Percentiles rank a stretch among this genome's conserved stretches.
These are phyloP conservation scores for Perilla frutescens DNA, from an alignment of 257 asterid species.

Conservation along the genomic window DNA sequence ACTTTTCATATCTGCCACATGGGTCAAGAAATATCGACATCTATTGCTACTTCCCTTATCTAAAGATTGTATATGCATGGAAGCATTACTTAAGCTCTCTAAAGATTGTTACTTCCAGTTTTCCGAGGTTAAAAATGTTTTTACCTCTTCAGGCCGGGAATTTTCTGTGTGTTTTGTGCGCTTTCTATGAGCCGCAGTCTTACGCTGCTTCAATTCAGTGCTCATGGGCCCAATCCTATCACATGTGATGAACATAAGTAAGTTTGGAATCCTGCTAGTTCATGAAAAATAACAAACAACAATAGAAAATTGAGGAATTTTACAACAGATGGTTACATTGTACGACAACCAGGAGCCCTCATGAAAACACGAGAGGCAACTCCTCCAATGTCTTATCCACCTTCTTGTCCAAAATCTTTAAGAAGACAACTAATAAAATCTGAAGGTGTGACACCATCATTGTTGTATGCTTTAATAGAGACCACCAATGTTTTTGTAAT, in stretches of 20 bases:
- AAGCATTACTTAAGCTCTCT: background rate
- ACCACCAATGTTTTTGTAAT: constrained; percentile 82
- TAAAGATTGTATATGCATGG: background rate
- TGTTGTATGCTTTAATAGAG: constrained; percentile 78
- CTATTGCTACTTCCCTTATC: background rate
- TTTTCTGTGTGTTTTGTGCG: constrained; percentile 63
- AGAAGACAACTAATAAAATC: constrained; percentile 77
- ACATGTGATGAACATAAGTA: constrained; percentile 6
- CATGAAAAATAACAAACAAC: constrained; percentile 17
- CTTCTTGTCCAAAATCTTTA: constrained; percentile 65
- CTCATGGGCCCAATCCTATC: constrained; percentile 95
- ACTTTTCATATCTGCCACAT: background rate
- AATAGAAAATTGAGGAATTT: background rate
- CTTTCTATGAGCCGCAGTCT: constrained; percentile 59
- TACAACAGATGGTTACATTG: constrained; percentile 60
- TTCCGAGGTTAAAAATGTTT: background rate
- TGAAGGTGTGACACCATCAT: constrained; percentile 75
- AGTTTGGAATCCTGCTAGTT: background rate
- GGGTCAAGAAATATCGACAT: background rate
- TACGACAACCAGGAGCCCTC: constrained; percentile 73
- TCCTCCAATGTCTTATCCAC: constrained; percentile 66
- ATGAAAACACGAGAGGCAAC: constrained; percentile 67
- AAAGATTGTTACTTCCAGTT: background rate
- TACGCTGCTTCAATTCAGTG: constrained; percentile 83
- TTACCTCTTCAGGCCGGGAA: constrained; percentile 84